Base-by-base conservation (phyloP, 306 rosid genomes). In the Trifolium dubium region DNA sequence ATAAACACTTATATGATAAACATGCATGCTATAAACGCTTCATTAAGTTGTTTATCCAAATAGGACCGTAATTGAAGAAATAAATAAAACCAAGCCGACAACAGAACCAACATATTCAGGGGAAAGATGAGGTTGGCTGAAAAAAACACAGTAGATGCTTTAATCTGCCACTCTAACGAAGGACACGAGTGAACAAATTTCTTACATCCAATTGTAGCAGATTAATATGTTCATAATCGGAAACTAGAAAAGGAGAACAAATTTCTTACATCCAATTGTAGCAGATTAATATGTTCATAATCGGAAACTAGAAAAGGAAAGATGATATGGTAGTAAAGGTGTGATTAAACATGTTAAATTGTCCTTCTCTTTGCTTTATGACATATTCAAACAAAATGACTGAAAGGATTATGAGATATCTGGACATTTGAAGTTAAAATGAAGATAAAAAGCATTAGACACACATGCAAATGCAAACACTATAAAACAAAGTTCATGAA, bases 361-460 rank as follows among this genome's bases (percentile, higher is more conserved):
- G 78, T 9, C 37, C 53, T 47, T 73, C 51, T 12, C 44, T 62
- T 50, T 73, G 34, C 70, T 17, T 61, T 49, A 18, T 73, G 62
- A 46, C 37, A 46, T 28, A 51, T 2, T 73, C 28, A 61, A 44
- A 44, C 47, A 59, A 71, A 72, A 34, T 19, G 11, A 29, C 12
- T 9, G 29, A 60, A 74, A 9, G 39, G 55, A 3, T 8, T 5
- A 13, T 54, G 46, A 23, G 32, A 64, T 66, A 74, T 37, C 5
- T 59, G 18, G 66, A 51, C n/a, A 29, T 23, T 47, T 28, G 31
- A 5, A 23, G 23, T 23, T 23, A 23, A 23, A 15, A 49, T 12
- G 28, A 19, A 64, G 49, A 35, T 8, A 32, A 37, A 41, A 43
- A 72, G 51, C 62, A 55, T 28, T 5, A 56, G 63, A 54, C 2